phyloP scores from a whole-genome alignment of 2,329 filamentous ascomycete species.

The Aspergillus cejpii region DNA sequence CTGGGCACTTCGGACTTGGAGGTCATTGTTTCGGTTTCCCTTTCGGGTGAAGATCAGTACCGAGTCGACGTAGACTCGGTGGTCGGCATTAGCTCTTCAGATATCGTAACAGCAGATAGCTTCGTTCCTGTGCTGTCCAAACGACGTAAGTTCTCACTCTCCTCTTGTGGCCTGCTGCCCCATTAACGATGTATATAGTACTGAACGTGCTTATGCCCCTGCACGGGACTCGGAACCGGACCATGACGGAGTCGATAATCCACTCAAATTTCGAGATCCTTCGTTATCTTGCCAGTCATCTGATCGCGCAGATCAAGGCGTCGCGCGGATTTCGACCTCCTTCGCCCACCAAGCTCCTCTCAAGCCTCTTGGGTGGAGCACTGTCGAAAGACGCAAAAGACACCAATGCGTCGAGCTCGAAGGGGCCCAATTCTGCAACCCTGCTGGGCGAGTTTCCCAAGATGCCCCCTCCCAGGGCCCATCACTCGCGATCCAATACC shows the following conservation, averaged over 20 bases:
- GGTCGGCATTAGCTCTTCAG: slow-evolving; percentile 64
- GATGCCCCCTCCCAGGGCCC: slow-evolving; percentile 36
- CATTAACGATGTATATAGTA: slow-evolving; percentile 44
- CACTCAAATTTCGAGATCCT: slow-evolving; percentile 73
- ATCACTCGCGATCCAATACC: slow-evolving; percentile 39
- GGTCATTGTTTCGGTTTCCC: slow-evolving; percentile 61
- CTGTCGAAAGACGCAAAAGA: slow-evolving; percentile 28
- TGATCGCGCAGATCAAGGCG: slow-evolving; percentile 55
- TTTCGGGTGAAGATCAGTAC: slow-evolving; percentile 55
- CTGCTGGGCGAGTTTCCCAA: slow-evolving; percentile 41
- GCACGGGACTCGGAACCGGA: slow-evolving; percentile 52
- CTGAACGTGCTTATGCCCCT: slow-evolving; percentile 65
- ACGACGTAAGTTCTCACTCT: slow-evolving; percentile 51
- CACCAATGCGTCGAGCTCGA: slow-evolving; percentile 26
- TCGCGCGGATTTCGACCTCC: slow-evolving; percentile 61
- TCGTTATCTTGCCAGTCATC: slow-evolving; percentile 58
- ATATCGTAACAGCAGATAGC: slow-evolving; percentile 65
- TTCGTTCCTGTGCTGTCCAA: slow-evolving; percentile 69
- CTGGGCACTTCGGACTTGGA: slow-evolving; percentile 34
- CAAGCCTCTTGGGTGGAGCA: slow-evolving; percentile 66
- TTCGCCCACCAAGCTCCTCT: slow-evolving; percentile 88
- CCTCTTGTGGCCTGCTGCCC: background rate
- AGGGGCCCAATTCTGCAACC: slow-evolving; percentile 32
- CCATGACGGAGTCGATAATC: slow-evolving; percentile 57
- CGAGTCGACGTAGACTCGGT: slow-evolving; percentile 56